Evolutionary conservation across 2,329 filamentous ascomycete genomes (phyloP).

Genomic region (Cladorrhinum sp.): DNA sequence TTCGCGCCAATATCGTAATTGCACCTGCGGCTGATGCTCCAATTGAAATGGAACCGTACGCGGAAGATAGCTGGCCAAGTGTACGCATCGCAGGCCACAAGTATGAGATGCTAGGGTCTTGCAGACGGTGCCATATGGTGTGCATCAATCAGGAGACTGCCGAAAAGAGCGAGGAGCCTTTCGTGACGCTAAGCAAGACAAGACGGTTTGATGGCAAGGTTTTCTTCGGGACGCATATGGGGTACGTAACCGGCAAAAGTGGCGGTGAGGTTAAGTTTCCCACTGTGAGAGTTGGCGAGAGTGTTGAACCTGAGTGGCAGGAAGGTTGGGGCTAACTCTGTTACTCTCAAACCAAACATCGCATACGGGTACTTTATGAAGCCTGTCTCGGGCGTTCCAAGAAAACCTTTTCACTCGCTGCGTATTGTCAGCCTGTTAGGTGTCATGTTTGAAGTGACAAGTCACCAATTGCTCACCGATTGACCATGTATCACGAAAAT

Average conservation of each 20-base stretch:
- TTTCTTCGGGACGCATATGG: slow-evolving; percentile 83
- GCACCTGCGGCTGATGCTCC: slow-evolving; percentile 33
- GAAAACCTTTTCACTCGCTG: no score
- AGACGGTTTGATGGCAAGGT: slow-evolving; percentile 80
- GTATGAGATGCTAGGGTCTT: slow-evolving; percentile 76
- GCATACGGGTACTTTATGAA: no score
- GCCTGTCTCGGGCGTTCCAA: no score
- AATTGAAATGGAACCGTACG: slow-evolving; percentile 47
- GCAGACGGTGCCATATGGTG: slow-evolving; percentile 92
- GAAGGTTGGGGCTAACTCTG: not conserved
- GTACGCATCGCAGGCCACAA: slow-evolving; percentile 62
- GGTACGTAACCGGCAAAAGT: slow-evolving; percentile 36
- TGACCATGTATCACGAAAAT: no score
- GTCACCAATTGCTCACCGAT: no score
- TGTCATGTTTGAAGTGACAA: no score
- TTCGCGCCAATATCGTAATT: slow-evolving; percentile 85
- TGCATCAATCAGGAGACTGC: slow-evolving; percentile 86
- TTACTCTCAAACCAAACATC: no score
- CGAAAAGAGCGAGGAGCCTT: slow-evolving; percentile 77
- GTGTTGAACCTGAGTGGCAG: slow-evolving; percentile 16
- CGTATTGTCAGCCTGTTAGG: no score
- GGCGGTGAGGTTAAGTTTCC: slow-evolving; percentile 31
- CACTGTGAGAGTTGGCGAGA: slow-evolving; percentile 52
- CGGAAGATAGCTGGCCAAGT: slow-evolving; percentile 74
- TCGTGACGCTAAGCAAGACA: slow-evolving; percentile 83